Evolutionary conservation across 345 rosid genomes (phyloP), one percentile per base, ranked within the genome.

Genomic region (Salix exigua): DNA sequence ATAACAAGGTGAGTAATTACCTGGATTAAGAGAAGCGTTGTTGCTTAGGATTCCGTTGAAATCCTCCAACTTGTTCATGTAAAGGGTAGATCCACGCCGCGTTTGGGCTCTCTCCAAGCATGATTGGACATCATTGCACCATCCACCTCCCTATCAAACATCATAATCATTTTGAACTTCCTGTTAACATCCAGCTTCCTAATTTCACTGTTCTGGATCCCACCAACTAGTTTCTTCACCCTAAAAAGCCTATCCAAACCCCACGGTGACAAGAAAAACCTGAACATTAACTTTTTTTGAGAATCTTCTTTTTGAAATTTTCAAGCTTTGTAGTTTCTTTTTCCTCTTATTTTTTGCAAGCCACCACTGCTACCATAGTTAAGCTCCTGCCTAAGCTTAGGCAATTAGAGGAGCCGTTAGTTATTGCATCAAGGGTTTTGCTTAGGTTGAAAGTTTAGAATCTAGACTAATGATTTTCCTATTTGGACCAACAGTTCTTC

Each of bases 41-140:
- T 91, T 86, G 85, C 92, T 96, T 71, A 96, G 83, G 79, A 96
- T 93, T 73, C 99, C 99, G 1, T 90, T 84, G 85, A 96, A 96
- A 66, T 75, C 85, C 81, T 83, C 92, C 21, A 73, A 64, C 70
- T 92, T 88, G 84, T 46, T 84, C 99, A 93, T 96, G 79, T 78
- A 82, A 80, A 71, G 87, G 7, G 97, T 89, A 21, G 99, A 96
- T 72, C 99, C 99, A 53, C 92, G 91, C 62, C 85, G 86, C 1
- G 91, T 89, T 28, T 83, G 77, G 70, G 98, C 87, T 89, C 99
- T 82, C 26, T 88, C 96, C 78, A 74, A 65, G 84, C 98, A 96
- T 38, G 98, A 90, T 78, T 75, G 75, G 66, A 91, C 70, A 82
- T 93, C 96, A 82, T 96, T 91, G 68, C 99, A 96, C 99, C 98